Evolutionary conservation across 2,329 filamentous ascomycete species (phyloP), one percentile per base, ranked within the genome.

Genomic region (Pleurostoma richardsiae): DNA sequence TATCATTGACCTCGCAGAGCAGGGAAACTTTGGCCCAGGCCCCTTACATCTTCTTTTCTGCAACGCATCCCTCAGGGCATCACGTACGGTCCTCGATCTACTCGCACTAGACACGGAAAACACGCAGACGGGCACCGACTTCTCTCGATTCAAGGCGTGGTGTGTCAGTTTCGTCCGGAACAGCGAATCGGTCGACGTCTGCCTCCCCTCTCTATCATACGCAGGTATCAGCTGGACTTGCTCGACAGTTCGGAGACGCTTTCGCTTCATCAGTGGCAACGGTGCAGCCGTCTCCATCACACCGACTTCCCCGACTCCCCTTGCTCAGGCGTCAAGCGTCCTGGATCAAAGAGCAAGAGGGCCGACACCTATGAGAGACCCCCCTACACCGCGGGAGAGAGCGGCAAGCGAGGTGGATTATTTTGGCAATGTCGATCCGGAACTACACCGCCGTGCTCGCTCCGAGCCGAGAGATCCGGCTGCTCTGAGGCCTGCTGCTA

Each of bases 121-220:
- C 4, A 19, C 19, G 19, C 19, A 19, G 19, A 19, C 19, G 19
- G 67, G 67, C 29, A 63, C 65, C 27, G 77, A 80, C 2, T 85
- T 80, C 51, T 61, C 70, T 2, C 74, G 77, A 39, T 91, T 92
- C 68, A 88, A 83, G 61, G 69, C 72, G 4, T 92, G 88, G 88
- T 71, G 80, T 2, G 69, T 85, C 47, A 79, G 73, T 42, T 73
- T 76, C 30, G 67, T 74, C n/a, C 69, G 70, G 40, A 69, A 77
- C 31, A 70, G 72, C 26, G 76, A 81, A 41, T 71, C 70, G 11
- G 59, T 76, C 28, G 77, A 82, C 52, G 66, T 77, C 4, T 73
- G 66, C 53, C 63, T 76, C 43, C 77, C 73, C 36, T 81, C 76
- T 5, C 77, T 80, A 52, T 61, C 69, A 19, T 90, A 85, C 58